These are phyloP conservation scores for Melampsora americana DNA, from an alignment of 1,284 basidiomycete genomes.

Conservation along the genomic window DNA sequence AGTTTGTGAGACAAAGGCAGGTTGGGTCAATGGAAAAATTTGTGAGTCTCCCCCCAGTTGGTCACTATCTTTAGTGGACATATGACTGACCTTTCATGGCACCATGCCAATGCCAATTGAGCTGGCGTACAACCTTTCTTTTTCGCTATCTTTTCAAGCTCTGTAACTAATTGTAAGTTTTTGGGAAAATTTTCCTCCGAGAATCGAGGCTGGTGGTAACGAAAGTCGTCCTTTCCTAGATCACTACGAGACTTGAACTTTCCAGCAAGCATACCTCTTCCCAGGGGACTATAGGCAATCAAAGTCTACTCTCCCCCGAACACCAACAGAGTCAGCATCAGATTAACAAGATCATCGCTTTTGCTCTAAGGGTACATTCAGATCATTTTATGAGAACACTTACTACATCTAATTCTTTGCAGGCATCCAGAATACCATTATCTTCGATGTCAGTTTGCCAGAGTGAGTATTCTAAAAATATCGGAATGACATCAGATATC, in stretches of 20 bases:
- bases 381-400: conserved; percentile 55
- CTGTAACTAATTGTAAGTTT: conserved; percentile 57
- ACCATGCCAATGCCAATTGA: conserved; percentile 58
- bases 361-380: background rate
- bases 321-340: background rate
- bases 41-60: too few species aligned
- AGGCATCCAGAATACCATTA: conserved; percentile 55
- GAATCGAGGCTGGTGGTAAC: conserved; percentile 52
- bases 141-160: conserved; percentile 49
- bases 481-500: too few species aligned
- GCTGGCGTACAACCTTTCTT: conserved; percentile 54
- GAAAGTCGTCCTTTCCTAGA: conserved; percentile 52
- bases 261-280: conserved; percentile 55
- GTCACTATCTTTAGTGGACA: too few species aligned
- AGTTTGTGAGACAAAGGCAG: too few species aligned
- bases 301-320: background rate
- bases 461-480: background rate
- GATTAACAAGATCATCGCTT: background rate
- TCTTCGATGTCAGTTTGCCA: conserved; percentile 53
- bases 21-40: too few species aligned
- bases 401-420: conserved; percentile 54
- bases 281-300: conserved; percentile 52
- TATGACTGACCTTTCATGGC: conserved; percentile 52
- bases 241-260: conserved; percentile 49
- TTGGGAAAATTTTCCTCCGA: conserved; percentile 53